A percentile compares a stretch with the other conserved stretches of the same genome.
phyloP scores from a whole-genome alignment of 306 rosid species.

The Urtica urens region DNA sequence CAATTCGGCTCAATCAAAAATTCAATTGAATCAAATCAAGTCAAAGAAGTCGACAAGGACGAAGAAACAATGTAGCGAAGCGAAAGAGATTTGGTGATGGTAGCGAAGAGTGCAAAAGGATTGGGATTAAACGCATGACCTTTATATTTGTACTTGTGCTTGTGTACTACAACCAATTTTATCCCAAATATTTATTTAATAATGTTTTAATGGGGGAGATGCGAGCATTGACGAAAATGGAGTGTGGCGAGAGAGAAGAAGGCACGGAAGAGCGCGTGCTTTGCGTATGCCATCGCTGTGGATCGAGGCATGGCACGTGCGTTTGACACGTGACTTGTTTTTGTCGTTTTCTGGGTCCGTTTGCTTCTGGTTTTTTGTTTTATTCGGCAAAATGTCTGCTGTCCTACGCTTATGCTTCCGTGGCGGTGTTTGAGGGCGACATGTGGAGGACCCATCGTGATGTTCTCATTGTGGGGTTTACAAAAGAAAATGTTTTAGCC shows the following conservation, averaged over 20 bases:
- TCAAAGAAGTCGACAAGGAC: not conserved
- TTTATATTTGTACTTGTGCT: not conserved
- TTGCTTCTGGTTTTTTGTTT: not conserved
- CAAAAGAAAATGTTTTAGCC: no score
- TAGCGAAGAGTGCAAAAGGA: conserved; percentile 16
- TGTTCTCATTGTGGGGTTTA: no score
- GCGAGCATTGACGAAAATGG: conserved; percentile 3
- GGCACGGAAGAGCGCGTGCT: conserved; percentile 43
- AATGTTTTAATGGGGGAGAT: not conserved
- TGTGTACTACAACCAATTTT: not conserved
- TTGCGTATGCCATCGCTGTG: conserved; percentile 8
- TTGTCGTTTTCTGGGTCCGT: not conserved
- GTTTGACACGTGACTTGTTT: conserved; percentile 26
- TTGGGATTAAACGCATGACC: conserved; percentile 3
- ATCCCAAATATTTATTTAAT: not conserved
- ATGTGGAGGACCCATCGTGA: not conserved
- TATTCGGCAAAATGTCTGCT: no score
- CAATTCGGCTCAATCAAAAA: not conserved
- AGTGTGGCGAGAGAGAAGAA: conserved; percentile 39
- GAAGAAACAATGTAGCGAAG: not conserved
- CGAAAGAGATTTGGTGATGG: not conserved
- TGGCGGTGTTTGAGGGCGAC: no score
- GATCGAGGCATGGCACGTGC: conserved; percentile 13
- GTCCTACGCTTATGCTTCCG: no score
- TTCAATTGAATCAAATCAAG: not conserved